phyloP scores from a whole-genome alignment of 805 yeast species.

The Isabelozyma heimii region DNA sequence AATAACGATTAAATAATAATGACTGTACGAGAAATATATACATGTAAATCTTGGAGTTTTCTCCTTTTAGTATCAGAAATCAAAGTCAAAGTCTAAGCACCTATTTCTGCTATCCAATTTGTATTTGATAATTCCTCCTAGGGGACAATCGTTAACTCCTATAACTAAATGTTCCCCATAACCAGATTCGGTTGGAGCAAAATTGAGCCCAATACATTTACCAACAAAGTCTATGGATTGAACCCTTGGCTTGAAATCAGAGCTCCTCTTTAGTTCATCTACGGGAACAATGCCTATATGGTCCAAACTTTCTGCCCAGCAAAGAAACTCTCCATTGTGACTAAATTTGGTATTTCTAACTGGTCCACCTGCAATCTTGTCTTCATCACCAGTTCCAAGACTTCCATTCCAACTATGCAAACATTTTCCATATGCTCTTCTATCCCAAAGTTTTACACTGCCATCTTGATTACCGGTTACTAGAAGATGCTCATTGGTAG shows the following conservation, averaged over 20 bases:
- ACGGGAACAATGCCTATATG: slow-evolving; percentile 50
- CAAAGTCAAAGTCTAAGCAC: slow-evolving; percentile 41
- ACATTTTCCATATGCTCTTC: slow-evolving; percentile 29
- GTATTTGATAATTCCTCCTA: slow-evolving; percentile 58
- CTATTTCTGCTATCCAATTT: slow-evolving; percentile 32
- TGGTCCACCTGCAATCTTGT: slow-evolving; percentile 39
- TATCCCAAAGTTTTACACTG: slow-evolving; percentile 52
- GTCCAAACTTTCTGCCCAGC: slow-evolving; percentile 61
- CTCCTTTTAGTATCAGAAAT: slow-evolving; percentile 11
- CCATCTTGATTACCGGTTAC: slow-evolving; percentile 65
- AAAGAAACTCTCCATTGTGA: slow-evolving; percentile 40
- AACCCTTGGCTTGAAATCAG: slow-evolving; percentile 16
- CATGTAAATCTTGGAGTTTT: background rate
- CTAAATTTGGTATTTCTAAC: slow-evolving; percentile 54
- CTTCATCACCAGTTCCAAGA: slow-evolving; percentile 15
- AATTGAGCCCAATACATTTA: slow-evolving; percentile 54
- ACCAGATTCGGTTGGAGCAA: slow-evolving; percentile 41
- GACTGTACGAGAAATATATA: background rate
- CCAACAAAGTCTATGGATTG: slow-evolving; percentile 58
- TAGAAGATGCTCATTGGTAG: slow-evolving; percentile 36
- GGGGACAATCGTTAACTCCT: slow-evolving; percentile 53
- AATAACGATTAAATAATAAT: background rate
- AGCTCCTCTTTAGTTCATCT: slow-evolving; percentile 16
- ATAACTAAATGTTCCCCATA: slow-evolving; percentile 48
- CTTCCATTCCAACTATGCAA: slow-evolving; percentile 35